Base-by-base conservation (phyloP, 2,329 filamentous ascomycete species). In the Aurifilum marmelostoma region DNA sequence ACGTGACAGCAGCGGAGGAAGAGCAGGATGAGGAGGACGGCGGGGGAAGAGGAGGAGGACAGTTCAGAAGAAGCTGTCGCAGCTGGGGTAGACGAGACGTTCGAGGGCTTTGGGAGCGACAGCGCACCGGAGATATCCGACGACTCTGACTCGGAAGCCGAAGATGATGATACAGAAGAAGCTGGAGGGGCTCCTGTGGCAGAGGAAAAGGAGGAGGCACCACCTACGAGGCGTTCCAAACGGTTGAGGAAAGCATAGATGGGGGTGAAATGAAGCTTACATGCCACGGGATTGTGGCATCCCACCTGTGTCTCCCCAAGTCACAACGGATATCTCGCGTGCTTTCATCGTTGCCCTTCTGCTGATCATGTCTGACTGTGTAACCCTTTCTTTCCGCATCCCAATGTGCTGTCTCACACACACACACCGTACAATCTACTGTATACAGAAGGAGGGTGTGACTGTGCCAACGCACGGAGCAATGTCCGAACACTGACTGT, bases 91-190 rank as follows among this genome's bases (percentile, higher is more conserved):
- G 79, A 79, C 1, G 82, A 80, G 2, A 77, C 80, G 9, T 87
- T 86, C 68, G 82, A 82, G 52, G 85, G 84, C 39, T 87, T 86
- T 62, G 82, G 77, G 18, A 83, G 79, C 62, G 82, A 83, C 52
- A 80, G 78, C 54, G 81, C 81, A 11, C 75, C 77, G 21, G 73
- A 73, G 64, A 72, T 75, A 27, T 69, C 74, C 29, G 71, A 72
- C 18, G 71, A 73, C 47, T 66, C 63, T 6, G 71, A 73, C 41
- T 71, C 68, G n/a, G 71, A 71, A 29, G 64, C 24, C 14, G 62
- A 56, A 16, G 63, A 65, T 34, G 73, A 77, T 32, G 73, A 74
- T 1, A 21, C 43, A 24, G 63, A 67, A 62, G 59, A 64, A 37
- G 54, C 66, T 27, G 67, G 63, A 21, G 66, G 68, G 60, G 67